Percentiles rank a stretch among this genome's conserved stretches.
These are phyloP conservation scores for Ballota nigra DNA, from an alignment of 257 asterid species.

Conservation along the genomic window DNA sequence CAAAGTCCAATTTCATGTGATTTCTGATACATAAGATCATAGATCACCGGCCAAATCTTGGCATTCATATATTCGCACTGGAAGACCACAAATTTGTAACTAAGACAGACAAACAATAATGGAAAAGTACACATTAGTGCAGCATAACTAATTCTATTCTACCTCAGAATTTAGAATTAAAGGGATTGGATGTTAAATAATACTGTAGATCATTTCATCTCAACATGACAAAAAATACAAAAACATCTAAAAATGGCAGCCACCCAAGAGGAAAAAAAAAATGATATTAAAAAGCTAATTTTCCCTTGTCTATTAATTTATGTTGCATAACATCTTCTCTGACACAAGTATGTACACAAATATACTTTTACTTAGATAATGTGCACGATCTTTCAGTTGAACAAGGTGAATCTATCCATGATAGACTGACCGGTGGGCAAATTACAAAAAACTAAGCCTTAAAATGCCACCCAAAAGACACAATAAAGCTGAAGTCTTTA, in stretches of 20 bases:
- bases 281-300: not conserved
- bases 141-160: not conserved
- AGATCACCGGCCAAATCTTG: not conserved
- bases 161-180: not conserved
- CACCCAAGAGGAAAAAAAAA: not conserved
- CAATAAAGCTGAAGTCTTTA: constrained; percentile 4
- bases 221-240: not conserved
- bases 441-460: constrained; percentile 11
- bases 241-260: not conserved
- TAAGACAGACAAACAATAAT: not conserved
- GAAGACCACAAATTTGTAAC: not conserved
- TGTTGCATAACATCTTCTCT: constrained; percentile 10
- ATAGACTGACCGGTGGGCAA: not conserved
- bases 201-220: too few species aligned
- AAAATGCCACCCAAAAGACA: constrained; percentile 9
- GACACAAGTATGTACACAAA: not conserved
- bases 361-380: not conserved
- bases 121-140: not conserved
- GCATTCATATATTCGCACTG: not conserved
- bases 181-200: too few species aligned
- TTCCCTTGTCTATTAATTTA: not conserved
- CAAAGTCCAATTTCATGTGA: not conserved
- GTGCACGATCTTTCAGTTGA: constrained; percentile 5
- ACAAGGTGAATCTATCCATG: not conserved
- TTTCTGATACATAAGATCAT: not conserved